Conservation (phyloP, 768 basidiomycete species). For the Pisolithus microcarpus region DNA sequence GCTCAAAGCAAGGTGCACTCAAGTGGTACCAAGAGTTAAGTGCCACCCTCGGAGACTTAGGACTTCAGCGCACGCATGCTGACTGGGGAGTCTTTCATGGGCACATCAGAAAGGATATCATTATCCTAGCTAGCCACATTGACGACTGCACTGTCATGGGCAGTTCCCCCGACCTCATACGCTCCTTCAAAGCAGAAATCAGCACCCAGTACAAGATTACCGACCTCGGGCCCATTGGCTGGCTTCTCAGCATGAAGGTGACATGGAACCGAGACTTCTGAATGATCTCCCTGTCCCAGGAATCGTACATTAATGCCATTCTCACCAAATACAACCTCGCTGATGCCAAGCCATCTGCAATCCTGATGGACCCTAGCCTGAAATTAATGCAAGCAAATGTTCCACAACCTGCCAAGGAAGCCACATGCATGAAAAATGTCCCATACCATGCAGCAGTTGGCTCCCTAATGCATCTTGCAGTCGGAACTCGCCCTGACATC, state of each 20-base stretch:
- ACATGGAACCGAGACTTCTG: too few relatives aligned
- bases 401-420: constrained; percentile 15
- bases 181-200: background rate
- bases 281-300: too few relatives aligned
- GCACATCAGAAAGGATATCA: background rate
- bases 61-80: background rate
- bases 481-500: constrained; percentile 10
- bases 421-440: constrained; percentile 15
- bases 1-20: background rate
- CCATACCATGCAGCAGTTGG: constrained; percentile 28
- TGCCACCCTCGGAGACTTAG: background rate
- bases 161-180: background rate
- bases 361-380: background rate
- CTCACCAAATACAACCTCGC: constrained; percentile 33
- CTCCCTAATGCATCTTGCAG: constrained; percentile 24
- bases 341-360: too few relatives aligned
- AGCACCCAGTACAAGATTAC: background rate
- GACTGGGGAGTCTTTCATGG: background rate
- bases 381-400: constrained; percentile 5
- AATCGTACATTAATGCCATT: too few relatives aligned
- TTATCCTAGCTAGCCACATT: background rate
- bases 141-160: background rate
- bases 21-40: background rate
- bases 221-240: background rate
- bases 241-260: too few relatives aligned